Percentiles rank a stretch among this genome's conserved stretches.
These are phyloP conservation scores for Eimeria sp. DNA, from an alignment of 169 alveolate species.

Conservation along the genomic window DNA sequence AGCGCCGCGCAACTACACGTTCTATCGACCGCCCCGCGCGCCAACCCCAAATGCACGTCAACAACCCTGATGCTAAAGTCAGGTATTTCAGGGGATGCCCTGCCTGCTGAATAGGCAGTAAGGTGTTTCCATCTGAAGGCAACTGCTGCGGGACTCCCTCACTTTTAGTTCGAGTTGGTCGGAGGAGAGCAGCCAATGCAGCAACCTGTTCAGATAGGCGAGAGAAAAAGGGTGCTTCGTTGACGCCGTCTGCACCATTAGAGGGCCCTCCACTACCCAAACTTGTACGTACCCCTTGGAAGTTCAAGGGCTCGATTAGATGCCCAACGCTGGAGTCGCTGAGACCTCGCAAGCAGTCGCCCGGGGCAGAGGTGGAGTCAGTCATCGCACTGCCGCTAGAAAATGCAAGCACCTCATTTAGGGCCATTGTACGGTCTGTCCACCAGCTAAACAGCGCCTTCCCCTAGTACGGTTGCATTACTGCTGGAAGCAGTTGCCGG, in stretches of 20 bases:
- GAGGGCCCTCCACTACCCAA: background rate
- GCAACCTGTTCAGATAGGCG: constrained; percentile 47
- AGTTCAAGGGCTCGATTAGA: constrained; percentile 41
- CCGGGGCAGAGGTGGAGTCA: background rate
- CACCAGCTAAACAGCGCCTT: constrained; percentile 14
- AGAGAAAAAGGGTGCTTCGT: background rate
- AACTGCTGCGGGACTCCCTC: background rate
- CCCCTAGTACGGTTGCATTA: background rate
- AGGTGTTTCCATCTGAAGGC: background rate
- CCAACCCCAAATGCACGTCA: constrained; percentile 83
- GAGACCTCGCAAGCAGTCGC: background rate
- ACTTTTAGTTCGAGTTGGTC: background rate
- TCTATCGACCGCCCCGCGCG: constrained; percentile 79
- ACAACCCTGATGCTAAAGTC: constrained; percentile 62
- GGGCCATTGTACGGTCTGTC: background rate
- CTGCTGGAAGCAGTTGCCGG: background rate
- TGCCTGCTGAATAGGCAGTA: background rate
- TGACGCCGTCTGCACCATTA: background rate
- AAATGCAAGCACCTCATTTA: background rate
- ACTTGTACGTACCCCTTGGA: background rate
- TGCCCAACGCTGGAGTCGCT: constrained; percentile 2
- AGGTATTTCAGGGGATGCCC: constrained; percentile 15
- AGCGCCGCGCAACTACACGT: constrained; percentile 73
- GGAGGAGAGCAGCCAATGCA: constrained; percentile 26
- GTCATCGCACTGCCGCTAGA: background rate